Percentiles rank a stretch among this genome's conserved stretches.
phyloP scores from a whole-genome alignment of 331 rosid genomes.

The Phaseolus coccineus region DNA sequence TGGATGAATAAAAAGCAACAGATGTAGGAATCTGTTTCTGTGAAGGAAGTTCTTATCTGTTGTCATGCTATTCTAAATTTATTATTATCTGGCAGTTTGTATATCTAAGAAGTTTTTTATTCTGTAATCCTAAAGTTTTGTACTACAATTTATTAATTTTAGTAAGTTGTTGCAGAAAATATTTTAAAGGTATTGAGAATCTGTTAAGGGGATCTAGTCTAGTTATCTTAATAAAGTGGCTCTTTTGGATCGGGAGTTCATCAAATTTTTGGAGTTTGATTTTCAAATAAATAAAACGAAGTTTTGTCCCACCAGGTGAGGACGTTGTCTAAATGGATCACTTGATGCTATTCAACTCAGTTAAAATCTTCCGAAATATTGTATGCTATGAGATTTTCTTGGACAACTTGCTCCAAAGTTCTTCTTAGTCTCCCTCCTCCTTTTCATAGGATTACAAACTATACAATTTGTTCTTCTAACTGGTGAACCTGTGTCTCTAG shows the following conservation, averaged over 20 bases:
- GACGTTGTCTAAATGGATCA: neutral
- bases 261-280: neutral
- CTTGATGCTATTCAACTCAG: neutral
- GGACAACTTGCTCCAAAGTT: neutral
- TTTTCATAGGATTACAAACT: neutral
- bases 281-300: neutral
- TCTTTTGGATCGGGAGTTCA: neutral
- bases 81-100: neutral
- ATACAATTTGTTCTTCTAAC: neutral
- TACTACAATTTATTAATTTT: neutral
- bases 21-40: neutral
- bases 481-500: neutral
- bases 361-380: neutral
- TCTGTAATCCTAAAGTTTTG: neutral
- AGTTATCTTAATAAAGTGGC: neutral
- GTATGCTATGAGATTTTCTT: too few species aligned
- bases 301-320: neutral
- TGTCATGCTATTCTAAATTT: too few species aligned
- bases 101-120: neutral
- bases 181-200: neutral
- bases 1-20: neutral
- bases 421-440: neutral
- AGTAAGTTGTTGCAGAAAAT: neutral
- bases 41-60: neutral
- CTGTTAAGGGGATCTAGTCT: neutral